Percentiles rank a stretch among this genome's conserved stretches.
Evolutionary conservation across 2,329 filamentous ascomycete genomes (phyloP).

Genomic region (Cercospora sojina): DNA sequence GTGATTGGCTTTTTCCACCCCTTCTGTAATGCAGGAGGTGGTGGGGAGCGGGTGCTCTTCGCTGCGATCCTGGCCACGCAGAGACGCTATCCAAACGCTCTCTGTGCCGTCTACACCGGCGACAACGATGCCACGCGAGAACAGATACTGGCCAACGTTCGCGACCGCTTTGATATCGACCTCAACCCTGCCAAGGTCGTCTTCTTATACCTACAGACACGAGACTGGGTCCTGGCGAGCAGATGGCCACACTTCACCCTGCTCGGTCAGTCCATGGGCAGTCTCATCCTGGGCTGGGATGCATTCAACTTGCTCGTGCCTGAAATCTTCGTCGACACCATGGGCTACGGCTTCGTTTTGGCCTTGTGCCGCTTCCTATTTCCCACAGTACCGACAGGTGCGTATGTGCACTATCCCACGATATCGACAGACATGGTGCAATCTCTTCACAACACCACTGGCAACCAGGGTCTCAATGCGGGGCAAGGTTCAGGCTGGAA

Average conservation of each 20-base stretch:
- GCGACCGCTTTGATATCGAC: slow-evolving; percentile 88
- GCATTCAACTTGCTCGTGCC: slow-evolving; percentile 89
- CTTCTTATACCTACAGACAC: slow-evolving; percentile 87
- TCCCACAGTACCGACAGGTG: slow-evolving; percentile 74
- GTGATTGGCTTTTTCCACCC: slow-evolving; percentile 97
- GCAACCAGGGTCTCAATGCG: slow-evolving; percentile 72
- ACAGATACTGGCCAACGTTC: slow-evolving; percentile 61
- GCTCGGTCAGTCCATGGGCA: slow-evolving; percentile 89
- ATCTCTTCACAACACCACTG: slow-evolving; percentile 51
- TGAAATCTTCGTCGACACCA: slow-evolving; percentile 93
- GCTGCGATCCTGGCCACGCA: slow-evolving; percentile 91
- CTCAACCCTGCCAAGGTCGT: slow-evolving; percentile 78
- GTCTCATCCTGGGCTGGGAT: slow-evolving; percentile 82
- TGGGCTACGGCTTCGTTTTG: slow-evolving; percentile 93
- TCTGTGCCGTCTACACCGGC: slow-evolving; percentile 91
- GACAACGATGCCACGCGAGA: slow-evolving; percentile 85
- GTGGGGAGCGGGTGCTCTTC: slow-evolving; percentile 94
- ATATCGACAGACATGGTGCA: slow-evolving; percentile 97
- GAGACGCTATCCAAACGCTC: slow-evolving; percentile 79
- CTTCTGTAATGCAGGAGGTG: slow-evolving; percentile 96
- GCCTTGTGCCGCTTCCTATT: slow-evolving; percentile 82
- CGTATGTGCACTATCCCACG: slow-evolving; percentile 97
- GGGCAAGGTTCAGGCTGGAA: slow-evolving; percentile 72
- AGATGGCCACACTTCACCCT: slow-evolving; percentile 93
- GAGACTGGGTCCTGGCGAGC: slow-evolving; percentile 79